Conservation (phyloP, 495 filamentous ascomycete genomes). For the Annulohypoxylon nitens region DNA sequence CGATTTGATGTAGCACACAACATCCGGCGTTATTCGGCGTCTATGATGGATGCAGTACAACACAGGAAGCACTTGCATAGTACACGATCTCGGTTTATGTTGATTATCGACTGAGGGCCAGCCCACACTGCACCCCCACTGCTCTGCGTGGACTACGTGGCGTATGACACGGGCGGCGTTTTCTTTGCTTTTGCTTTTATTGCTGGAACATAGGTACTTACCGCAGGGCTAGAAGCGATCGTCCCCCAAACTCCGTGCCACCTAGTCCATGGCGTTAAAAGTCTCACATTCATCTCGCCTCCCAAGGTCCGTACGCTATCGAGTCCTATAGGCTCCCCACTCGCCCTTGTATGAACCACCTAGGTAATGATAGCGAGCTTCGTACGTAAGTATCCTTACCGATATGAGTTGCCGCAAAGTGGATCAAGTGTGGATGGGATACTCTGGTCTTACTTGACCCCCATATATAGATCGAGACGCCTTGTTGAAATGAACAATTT, state of each 20-base stretch:
- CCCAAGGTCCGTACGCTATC: conserved; percentile 11
- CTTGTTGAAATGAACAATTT: conserved; percentile 12
- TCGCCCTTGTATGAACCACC: conserved; percentile 3
- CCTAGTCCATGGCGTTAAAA: conserved; percentile 6
- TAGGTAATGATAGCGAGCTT: not conserved
- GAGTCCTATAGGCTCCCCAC: conserved; percentile 7
- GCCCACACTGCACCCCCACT: conserved; percentile 28
- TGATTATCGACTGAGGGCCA: conserved; percentile 16
- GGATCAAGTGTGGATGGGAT: not conserved
- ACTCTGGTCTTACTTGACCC: not conserved
- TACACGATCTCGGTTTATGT: conserved; percentile 1
- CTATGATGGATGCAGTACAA: conserved; percentile 1
- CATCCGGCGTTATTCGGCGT: not conserved
- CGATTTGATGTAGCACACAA: not conserved
- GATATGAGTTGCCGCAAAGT: not conserved
- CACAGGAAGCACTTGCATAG: not conserved
- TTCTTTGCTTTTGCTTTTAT: conserved; percentile 21
- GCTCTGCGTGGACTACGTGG: conserved; percentile 10
- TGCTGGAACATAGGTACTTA: conserved; percentile 1
- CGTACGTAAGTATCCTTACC: not conserved
- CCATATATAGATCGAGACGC: not conserved
- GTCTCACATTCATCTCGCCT: conserved; percentile 37
- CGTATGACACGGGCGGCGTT: conserved; percentile 19
- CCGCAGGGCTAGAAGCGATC: conserved; percentile 19
- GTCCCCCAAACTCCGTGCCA: conserved; percentile 3